phyloP scores from a whole-genome alignment of 2,329 filamentous ascomycete species.

The Trichoderma brevicompactum region DNA sequence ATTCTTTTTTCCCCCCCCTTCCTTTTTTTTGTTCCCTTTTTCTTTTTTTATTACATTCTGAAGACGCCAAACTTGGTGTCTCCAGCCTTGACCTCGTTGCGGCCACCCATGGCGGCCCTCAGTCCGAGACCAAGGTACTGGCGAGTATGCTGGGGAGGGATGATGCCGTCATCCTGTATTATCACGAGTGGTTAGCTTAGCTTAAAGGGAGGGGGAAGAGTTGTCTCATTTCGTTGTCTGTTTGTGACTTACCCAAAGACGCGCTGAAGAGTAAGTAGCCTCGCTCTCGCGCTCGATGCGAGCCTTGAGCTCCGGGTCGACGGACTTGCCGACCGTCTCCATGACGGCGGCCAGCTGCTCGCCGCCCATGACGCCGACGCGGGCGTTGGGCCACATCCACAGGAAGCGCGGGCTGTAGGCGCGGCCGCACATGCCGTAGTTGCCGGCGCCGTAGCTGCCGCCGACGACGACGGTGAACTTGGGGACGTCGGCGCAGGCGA shows the following conservation, averaged over 20 bases:
- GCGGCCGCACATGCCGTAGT: constrained; percentile 97
- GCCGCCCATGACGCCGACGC: constrained; percentile 92
- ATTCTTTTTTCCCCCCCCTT: too few relatives aligned
- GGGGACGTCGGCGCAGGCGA: constrained; percentile 90
- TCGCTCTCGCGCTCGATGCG: constrained; percentile 91
- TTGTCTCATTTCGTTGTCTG: background rate
- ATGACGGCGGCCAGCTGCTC: constrained; percentile 93
- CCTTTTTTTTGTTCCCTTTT: background rate
- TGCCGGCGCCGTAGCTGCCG: constrained; percentile 88
- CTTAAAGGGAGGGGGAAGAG: too few relatives aligned
- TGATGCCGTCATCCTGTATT: constrained; percentile 79
- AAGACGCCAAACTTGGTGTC: constrained; percentile 79
- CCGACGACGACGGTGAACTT: constrained; percentile 98
- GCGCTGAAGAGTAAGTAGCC: constrained; percentile 82
- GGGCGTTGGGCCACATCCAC: constrained; percentile 98
- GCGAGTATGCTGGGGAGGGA: constrained; percentile 76
- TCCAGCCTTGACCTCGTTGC: constrained; percentile 62
- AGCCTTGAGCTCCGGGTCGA: constrained; percentile 77
- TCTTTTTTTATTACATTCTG: constrained; percentile 66
- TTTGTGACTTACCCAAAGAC: constrained; percentile 72
- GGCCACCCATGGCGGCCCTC: constrained; percentile 71
- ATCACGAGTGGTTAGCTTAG: background rate
- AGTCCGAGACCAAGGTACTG: constrained; percentile 74
- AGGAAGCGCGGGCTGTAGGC: constrained; percentile 90
- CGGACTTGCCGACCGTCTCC: constrained; percentile 86